phyloP scores from a whole-genome alignment of 208 protist species.

The Porcisia hertigi region DNA sequence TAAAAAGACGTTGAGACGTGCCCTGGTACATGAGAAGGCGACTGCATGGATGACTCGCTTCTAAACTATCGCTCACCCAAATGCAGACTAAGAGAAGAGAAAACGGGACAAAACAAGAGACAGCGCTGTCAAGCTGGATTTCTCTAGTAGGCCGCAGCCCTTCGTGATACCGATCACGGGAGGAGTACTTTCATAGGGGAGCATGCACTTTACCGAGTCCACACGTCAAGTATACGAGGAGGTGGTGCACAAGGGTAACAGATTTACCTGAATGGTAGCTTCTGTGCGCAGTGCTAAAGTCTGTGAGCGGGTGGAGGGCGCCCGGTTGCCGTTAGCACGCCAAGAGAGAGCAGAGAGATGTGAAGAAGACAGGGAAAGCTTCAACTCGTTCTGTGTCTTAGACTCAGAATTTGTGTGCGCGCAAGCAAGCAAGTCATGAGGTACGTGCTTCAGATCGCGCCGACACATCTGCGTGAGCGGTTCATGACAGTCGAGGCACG shows the following conservation, averaged over 20 bases:
- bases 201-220: not conserved
- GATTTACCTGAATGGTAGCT: not conserved
- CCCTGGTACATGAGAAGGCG: not conserved
- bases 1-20: not conserved
- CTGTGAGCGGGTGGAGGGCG: not conserved
- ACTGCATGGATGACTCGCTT: not conserved
- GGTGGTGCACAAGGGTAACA: not conserved
- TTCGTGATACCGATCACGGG: not conserved
- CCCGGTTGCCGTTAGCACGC: not conserved
- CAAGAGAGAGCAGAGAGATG: not conserved
- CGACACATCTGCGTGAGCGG: not conserved
- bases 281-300: not conserved
- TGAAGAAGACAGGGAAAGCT: not conserved
- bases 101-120: not conserved
- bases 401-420: not conserved
- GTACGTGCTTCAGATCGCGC: not conserved
- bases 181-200: not conserved
- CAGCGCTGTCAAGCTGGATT: not conserved
- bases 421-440: not conserved
- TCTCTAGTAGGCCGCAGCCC: not conserved
- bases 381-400: not conserved
- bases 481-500: not conserved
- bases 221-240: not conserved
- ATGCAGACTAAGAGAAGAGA: conserved; percentile 2
- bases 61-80: not conserved